phyloP scores from a whole-genome alignment of 23 red algal species.

The Rhodosorus marinus region DNA sequence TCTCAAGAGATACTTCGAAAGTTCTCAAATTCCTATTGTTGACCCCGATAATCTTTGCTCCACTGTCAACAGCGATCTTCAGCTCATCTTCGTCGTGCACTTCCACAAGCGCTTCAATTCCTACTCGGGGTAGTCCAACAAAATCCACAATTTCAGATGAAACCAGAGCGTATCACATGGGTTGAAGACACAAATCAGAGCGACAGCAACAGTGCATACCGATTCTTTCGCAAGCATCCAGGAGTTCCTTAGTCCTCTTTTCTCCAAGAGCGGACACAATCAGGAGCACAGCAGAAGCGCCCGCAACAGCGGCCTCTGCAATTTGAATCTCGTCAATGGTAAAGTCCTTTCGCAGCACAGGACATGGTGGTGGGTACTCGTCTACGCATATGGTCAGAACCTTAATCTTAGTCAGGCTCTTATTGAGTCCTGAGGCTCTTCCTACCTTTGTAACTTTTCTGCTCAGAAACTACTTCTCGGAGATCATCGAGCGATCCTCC shows the following conservation, averaged over 20 bases:
- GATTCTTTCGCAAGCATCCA: constrained; percentile 29
- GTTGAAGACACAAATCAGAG: no score
- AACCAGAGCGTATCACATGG: no score
- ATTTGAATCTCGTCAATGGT: constrained; percentile 97
- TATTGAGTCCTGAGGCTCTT: no score
- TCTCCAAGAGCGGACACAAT: constrained; percentile 77
- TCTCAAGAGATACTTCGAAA: constrained; percentile 61
- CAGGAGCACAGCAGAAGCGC: constrained; percentile 73
- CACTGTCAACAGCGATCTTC: constrained; percentile 33
- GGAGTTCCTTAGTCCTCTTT: constrained; percentile 38
- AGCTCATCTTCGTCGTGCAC: constrained; percentile 86
- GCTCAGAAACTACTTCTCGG: constrained; percentile 24
- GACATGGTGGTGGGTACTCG: constrained; percentile 71
- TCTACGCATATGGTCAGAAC: no score
- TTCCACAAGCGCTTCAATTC: constrained; percentile 90
- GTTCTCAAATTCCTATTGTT: constrained; percentile 78
- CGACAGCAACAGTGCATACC: no score
- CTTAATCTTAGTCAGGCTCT: no score
- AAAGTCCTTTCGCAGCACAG: constrained; percentile 92
- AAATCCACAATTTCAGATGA: no score
- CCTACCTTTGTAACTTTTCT: constrained; percentile 41
- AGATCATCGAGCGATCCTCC: constrained; percentile 80
- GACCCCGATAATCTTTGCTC: constrained; percentile 79
- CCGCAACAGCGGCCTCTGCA: constrained; percentile 70
- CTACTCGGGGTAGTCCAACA: no score